Evolutionary conservation across 2,329 filamentous ascomycete genomes (phyloP).

Genomic region (Ceratocystiopsis brevicomis): DNA sequence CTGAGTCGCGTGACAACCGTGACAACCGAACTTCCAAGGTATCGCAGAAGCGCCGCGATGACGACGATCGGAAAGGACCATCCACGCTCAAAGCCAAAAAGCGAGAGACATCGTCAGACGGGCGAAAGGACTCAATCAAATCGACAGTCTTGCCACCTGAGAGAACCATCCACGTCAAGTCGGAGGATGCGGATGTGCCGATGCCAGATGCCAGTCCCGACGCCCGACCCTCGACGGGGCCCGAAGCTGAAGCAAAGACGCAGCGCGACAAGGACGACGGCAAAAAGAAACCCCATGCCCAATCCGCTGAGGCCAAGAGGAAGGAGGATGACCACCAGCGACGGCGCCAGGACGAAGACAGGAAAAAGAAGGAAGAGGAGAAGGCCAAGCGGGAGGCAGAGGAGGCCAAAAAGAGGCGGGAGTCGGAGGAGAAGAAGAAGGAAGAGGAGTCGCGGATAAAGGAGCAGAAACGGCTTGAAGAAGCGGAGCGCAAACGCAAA

Average conservation of each 20-base stretch:
- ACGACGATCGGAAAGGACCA: constrained; percentile 19
- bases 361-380: constrained; percentile 15
- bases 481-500: constrained; percentile 14
- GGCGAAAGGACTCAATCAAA: constrained; percentile 24
- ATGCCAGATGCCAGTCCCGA: constrained; percentile 29
- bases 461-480: constrained; percentile 13
- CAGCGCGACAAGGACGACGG: constrained; percentile 13
- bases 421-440: constrained; percentile 14
- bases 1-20: constrained; percentile 4
- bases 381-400: constrained; percentile 18
- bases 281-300: constrained; percentile 13
- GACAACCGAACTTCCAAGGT: constrained; percentile 11
- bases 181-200: constrained; percentile 35
- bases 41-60: constrained; percentile 23
- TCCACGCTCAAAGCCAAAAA: constrained; percentile 20
- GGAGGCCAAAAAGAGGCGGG: constrained; percentile 16
- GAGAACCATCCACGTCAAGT: constrained; percentile 37
- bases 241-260: constrained; percentile 12
- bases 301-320: constrained; percentile 13
- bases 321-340: constrained; percentile 12
- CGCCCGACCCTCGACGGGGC: constrained; percentile 3
- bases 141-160: constrained; percentile 19
- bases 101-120: constrained; percentile 15
- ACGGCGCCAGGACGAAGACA: constrained; percentile 15
- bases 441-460: constrained; percentile 13